These are phyloP conservation scores for Wickerhamiella dianesei DNA, from an alignment of 805 yeast genomes.

Conservation along the genomic window DNA sequence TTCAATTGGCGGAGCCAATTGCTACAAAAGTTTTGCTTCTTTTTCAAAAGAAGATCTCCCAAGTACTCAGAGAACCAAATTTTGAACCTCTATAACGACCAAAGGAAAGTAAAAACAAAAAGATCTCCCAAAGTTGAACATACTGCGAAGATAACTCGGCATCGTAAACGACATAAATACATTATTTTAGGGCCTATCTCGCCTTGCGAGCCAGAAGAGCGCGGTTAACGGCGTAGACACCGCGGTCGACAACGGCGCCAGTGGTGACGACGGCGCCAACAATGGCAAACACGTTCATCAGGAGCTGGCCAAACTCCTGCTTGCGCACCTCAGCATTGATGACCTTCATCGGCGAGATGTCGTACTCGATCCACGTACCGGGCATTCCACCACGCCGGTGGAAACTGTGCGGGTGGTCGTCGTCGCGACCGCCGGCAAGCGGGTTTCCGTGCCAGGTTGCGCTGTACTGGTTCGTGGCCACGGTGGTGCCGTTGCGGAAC, in stretches of 20 bases:
- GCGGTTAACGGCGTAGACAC: slow-evolving; percentile 79
- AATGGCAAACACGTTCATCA: slow-evolving; percentile 55
- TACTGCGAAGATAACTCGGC: no score
- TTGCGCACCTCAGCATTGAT: slow-evolving; percentile 58
- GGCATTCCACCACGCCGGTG: slow-evolving; percentile 76
- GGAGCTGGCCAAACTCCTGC: slow-evolving; percentile 16
- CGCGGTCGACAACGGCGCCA: slow-evolving; percentile 76
- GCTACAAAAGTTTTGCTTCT: no score
- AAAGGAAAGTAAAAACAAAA: no score
- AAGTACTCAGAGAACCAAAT: no score
- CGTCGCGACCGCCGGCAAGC: slow-evolving; percentile 72
- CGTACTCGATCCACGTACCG: slow-evolving; percentile 76
- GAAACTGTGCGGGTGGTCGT: slow-evolving; percentile 72
- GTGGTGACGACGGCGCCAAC: slow-evolving; percentile 89
- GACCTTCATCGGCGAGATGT: slow-evolving; percentile 84
- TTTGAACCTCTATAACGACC: no score
- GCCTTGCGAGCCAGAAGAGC: slow-evolving; percentile 27
- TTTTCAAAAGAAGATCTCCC: no score
- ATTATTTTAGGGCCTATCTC: slow-evolving; percentile 6
- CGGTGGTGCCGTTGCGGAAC: slow-evolving; percentile 36
- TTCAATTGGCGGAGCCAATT: no score
- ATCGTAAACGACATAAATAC: no score
- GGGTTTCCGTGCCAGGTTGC: slow-evolving; percentile 84
- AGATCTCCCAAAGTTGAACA: no score
- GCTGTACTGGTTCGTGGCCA: slow-evolving; percentile 82